Conservation (phyloP, 1,139 yeast genomes). For the Sugiyamaella novakii region DNA sequence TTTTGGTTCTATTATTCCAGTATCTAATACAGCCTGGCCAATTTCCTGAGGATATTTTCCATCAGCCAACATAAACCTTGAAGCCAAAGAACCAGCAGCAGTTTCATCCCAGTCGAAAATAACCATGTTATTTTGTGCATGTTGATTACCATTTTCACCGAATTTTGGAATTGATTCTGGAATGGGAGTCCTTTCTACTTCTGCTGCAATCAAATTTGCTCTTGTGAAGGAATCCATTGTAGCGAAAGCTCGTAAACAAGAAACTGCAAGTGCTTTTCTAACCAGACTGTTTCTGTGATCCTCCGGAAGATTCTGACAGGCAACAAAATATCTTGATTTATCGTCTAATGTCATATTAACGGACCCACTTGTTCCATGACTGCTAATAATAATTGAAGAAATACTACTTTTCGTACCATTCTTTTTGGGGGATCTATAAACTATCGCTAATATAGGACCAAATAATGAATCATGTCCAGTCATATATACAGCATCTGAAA, state of each 20-base stretch:
- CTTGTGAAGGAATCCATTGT: slow-evolving; percentile 46
- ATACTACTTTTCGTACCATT: slow-evolving; percentile 39
- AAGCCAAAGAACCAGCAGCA: slow-evolving; percentile 73
- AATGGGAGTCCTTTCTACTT: slow-evolving; percentile 21
- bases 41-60: slow-evolving; percentile 56
- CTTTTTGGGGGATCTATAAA: slow-evolving; percentile 31
- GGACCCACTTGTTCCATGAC: slow-evolving; percentile 67
- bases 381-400: slow-evolving; percentile 64
- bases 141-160: neutral
- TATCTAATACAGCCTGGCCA: slow-evolving; percentile 52
- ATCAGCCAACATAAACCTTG: slow-evolving; percentile 56
- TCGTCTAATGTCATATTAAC: slow-evolving; percentile 61
- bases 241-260: slow-evolving; percentile 68
- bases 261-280: slow-evolving; percentile 74
- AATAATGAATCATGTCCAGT: slow-evolving; percentile 42
- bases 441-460: slow-evolving; percentile 41
- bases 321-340: slow-evolving; percentile 73
- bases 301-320: slow-evolving; percentile 66
- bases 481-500: slow-evolving; percentile 43
- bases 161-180: neutral
- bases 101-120: slow-evolving; percentile 63
- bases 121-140: slow-evolving; percentile 16
- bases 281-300: slow-evolving; percentile 58
- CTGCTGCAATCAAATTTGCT: slow-evolving; percentile 26
- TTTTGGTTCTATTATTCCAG: slow-evolving; percentile 66